These are phyloP conservation scores for Mycena pura DNA, from an alignment of 768 basidiomycete species.

Conservation along the genomic window DNA sequence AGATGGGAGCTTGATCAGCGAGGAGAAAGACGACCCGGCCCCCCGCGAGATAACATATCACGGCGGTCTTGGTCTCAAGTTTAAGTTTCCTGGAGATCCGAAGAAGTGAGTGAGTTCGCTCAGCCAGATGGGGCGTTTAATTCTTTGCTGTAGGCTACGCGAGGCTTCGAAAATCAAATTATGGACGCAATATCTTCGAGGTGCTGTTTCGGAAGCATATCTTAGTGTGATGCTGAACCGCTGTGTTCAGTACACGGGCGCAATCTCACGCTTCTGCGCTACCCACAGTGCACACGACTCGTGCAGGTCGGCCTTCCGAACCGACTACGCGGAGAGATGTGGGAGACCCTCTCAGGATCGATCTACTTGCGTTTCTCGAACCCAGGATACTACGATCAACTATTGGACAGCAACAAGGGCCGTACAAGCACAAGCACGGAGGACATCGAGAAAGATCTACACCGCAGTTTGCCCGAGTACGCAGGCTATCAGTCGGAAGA, in stretches of 20 bases:
- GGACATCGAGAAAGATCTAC: conserved; percentile 98
- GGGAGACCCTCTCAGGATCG: conserved; percentile 97
- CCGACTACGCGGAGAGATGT: conserved; percentile 93
- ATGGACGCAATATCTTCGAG: conserved; percentile 87
- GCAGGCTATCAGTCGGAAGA: conserved; percentile 92
- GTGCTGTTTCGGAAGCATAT: conserved; percentile 47
- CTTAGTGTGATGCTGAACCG: conserved; percentile 16
- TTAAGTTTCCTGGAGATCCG: conserved; percentile 92
- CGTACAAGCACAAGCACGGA: conserved; percentile 89
- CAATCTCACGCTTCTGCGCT: conserved; percentile 92
- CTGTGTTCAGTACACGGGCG: conserved; percentile 79
- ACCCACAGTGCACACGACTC: conserved; percentile 96
- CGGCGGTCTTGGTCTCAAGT: conserved; percentile 80
- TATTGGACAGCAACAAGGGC: conserved; percentile 80
- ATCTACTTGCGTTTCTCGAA: conserved; percentile 88
- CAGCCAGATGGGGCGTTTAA: conserved; percentile 5
- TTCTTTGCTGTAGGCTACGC: conserved; percentile 60
- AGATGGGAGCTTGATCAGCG: conserved; percentile 66
- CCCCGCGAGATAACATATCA: conserved; percentile 65
- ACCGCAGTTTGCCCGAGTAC: conserved; percentile 95
- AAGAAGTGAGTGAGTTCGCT: conserved; percentile 67
- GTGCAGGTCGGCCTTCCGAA: conserved; percentile 97
- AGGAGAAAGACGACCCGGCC: conserved; percentile 55
- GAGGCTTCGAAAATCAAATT: conserved; percentile 96
- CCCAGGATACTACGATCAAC: conserved; percentile 78